Percentiles rank a stretch among this genome's conserved stretches.
Conservation (phyloP, 2,329 filamentous ascomycete species). For the Trichoderma oligosporum region DNA sequence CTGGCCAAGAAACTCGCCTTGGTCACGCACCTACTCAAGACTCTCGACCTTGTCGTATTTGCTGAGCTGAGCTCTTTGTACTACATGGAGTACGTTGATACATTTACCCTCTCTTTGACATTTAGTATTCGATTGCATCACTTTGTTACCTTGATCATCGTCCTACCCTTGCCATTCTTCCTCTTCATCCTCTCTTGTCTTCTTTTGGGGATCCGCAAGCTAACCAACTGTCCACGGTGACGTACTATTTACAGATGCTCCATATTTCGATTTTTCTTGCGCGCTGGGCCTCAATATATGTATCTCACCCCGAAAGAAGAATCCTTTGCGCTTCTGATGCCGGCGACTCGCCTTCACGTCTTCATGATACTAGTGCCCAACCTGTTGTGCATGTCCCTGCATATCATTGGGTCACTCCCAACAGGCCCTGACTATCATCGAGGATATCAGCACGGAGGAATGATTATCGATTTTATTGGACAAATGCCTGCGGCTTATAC, state of each 20-base stretch:
- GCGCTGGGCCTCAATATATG: conserved; percentile 56
- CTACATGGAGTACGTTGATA: conserved; percentile 59
- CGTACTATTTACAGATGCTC: conserved; percentile 51
- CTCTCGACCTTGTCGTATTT: conserved; percentile 60
- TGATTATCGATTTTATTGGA: conserved; percentile 65
- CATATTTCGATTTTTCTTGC: conserved; percentile 58
- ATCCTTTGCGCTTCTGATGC: conserved; percentile 51
- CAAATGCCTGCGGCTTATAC: conserved; percentile 59
- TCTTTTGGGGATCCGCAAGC: not conserved
- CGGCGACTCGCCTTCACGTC: conserved; percentile 55
- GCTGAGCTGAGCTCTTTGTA: conserved; percentile 63
- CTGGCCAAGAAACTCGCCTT: conserved; percentile 58
- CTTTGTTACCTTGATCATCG: too few relatives aligned
- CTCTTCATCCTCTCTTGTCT: not conserved
- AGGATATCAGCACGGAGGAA: conserved; percentile 64
- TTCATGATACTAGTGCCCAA: conserved; percentile 57
- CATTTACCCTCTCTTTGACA: not conserved
- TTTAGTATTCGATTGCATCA: too few relatives aligned
- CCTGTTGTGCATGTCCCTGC: conserved; percentile 56
- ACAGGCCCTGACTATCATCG: conserved; percentile 57
- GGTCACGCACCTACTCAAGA: conserved; percentile 56
- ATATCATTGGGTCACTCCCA: conserved; percentile 53
- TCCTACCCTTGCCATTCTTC: not conserved
- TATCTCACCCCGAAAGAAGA: conserved; percentile 62
- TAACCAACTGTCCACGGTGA: not conserved